Percentiles rank a stretch among this genome's conserved stretches.
These are phyloP conservation scores for Brasilioporus rufonigricans DNA, from an alignment of 768 basidiomycete species.

Conservation along the genomic window DNA sequence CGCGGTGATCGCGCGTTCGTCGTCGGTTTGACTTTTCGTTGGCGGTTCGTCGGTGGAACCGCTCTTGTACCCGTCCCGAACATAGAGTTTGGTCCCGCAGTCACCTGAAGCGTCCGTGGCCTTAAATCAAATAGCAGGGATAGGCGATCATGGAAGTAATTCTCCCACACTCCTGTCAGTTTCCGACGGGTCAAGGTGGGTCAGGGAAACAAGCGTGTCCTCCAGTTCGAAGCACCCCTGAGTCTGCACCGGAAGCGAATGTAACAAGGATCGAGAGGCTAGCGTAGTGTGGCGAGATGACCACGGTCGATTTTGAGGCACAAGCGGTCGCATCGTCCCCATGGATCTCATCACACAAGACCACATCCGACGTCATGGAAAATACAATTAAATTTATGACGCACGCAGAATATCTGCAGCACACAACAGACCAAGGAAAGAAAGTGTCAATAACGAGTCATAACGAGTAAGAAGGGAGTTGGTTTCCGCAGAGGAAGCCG, in stretches of 20 bases:
- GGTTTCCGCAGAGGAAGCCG: constrained; percentile 14
- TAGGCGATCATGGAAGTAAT: not conserved
- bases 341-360: constrained; percentile 1
- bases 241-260: not conserved
- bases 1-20: no score
- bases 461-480: constrained; percentile 14
- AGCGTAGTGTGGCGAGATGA: not conserved
- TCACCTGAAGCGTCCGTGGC: no score
- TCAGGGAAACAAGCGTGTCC: not conserved
- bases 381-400: constrained; percentile 18
- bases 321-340: not conserved
- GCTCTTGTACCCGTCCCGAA: no score
- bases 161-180: not conserved
- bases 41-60: no score
- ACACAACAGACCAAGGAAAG: constrained; percentile 2
- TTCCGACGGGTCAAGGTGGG: not conserved
- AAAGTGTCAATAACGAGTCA: constrained; percentile 22
- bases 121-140: no score
- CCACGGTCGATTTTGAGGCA: not conserved
- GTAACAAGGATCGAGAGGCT: not conserved
- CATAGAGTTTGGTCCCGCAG: no score
- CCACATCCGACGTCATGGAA: constrained; percentile 8
- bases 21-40: no score
- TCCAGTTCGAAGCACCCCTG: no score
- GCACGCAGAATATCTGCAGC: constrained; percentile 8